These are phyloP conservation scores for Pichia cabralensis DNA, from an alignment of 805 yeast genomes.

Conservation along the genomic window DNA sequence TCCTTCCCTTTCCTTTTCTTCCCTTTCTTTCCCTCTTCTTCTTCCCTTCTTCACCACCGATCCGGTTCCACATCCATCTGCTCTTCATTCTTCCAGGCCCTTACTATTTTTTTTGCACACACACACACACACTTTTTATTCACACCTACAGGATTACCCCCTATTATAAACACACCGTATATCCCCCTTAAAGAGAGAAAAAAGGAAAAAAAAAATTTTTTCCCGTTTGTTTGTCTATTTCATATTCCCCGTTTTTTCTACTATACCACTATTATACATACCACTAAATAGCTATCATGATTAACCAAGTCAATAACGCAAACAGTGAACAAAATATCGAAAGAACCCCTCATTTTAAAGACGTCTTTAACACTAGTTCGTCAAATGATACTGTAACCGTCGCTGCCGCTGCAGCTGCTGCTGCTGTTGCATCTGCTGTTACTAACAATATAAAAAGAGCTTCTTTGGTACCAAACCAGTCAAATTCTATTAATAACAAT, in stretches of 20 bases:
- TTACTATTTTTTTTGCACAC: too few relatives aligned
- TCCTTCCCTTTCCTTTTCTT: neutral
- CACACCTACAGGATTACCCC: too few relatives aligned
- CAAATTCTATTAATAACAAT: too few relatives aligned
- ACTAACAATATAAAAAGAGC: slow-evolving; percentile 19
- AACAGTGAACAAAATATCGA: slow-evolving; percentile 28
- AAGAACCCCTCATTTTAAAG: slow-evolving; percentile 24
- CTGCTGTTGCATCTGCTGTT: slow-evolving; percentile 13
- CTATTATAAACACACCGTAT: too few relatives aligned
- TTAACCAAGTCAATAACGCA: slow-evolving; percentile 31
- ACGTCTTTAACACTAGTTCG: slow-evolving; percentile 22
- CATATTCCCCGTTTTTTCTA: neutral
- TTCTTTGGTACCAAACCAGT: slow-evolving; percentile 17
- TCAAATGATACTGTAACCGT: too few relatives aligned
- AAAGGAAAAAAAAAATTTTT: too few relatives aligned
- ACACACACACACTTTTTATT: too few relatives aligned
- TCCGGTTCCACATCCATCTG: neutral
- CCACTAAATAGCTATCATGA: slow-evolving; percentile 10
- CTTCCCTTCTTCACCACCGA: neutral
- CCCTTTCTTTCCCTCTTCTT: neutral
- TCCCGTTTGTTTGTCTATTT: too few relatives aligned
- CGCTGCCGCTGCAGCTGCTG: too few relatives aligned
- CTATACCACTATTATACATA: neutral
- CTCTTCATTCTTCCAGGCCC: too few relatives aligned
- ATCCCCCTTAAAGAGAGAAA: too few relatives aligned